Evolutionary conservation across 2,329 filamentous ascomycete species (phyloP), one percentile per base, ranked within the genome.

Genomic region (Colletotrichum lindemuthianum): DNA sequence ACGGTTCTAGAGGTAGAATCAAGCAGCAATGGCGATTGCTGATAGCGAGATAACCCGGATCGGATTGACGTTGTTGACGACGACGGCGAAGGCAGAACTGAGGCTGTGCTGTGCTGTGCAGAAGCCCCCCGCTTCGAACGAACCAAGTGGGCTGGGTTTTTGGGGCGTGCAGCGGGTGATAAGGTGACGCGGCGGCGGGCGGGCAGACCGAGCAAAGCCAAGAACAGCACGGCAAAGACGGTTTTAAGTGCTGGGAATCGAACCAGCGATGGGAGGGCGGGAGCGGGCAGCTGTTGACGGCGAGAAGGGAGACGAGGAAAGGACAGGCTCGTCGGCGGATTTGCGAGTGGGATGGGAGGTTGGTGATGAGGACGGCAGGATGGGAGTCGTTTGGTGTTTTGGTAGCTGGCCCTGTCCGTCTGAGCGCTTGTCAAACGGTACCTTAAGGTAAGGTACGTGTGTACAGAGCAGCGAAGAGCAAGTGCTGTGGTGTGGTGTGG

Each of bases 131-230:
- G 66, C 66, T 69, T 65, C 56, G 60, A 61, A n/a, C 24, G 36
- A 59, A 53, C 59, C 60, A 65, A 67, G 66, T 68, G 66, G 66
- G 66, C 63, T 67, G 63, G 65, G 63, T 60, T 66, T 67, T 65
- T 55, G 60, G 65, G 52, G 45, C 57, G n/a, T 52, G 16, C 56
- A 49, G 37, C 51, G 51, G 65, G 36, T 63, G 65, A 67, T 66
- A 63, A 67, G 65, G 65, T 67, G 65, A 67, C 63, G 65, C 65
- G 63, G 65, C 65, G 63, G 63, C 63, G 63, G 63, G 59, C 53
- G 63, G 63, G 54, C 53, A 66, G 53, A 39, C 53, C 63, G 53
- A 64, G 59, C 52, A 47, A 61, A 16, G 40, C 51, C 52, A 39
- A 48, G 55, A 43, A 43, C 37, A 55, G 51, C 40, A 43, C 41